These are phyloP conservation scores for Sesbania bispinosa DNA, from an alignment of 306 rosid genomes.

Conservation along the genomic window DNA sequence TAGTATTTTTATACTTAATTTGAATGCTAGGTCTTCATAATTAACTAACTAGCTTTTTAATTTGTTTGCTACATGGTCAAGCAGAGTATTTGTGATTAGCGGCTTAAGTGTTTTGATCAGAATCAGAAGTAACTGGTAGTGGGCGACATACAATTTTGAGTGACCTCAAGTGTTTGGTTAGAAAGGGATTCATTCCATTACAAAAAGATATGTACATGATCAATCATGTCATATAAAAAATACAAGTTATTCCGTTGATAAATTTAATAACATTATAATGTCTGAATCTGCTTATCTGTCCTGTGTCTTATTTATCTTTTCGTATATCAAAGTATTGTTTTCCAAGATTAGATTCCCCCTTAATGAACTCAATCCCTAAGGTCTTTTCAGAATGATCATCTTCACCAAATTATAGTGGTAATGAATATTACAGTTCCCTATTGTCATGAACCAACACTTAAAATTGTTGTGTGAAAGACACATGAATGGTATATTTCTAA, in stretches of 20 bases:
- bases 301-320: not conserved
- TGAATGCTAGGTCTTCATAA: no score
- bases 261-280: not conserved
- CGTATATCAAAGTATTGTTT: not conserved
- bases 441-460: no score
- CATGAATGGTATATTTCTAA: no score
- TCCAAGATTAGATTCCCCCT: slow-evolving; percentile 29
- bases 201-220: not conserved
- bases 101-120: slow-evolving; percentile 14
- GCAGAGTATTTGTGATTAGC: not conserved
- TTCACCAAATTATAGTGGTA: slow-evolving; percentile 20
- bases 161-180: not conserved
- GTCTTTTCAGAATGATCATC: slow-evolving; percentile 32
- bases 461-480: no score
- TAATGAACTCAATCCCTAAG: slow-evolving; percentile 33
- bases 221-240: slow-evolving; percentile 20
- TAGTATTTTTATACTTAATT: no score
- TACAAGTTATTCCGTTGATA: slow-evolving; percentile 15
- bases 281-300: slow-evolving; percentile 18
- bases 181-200: slow-evolving; percentile 15
- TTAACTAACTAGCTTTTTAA: no score
- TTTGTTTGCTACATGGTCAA: slow-evolving; percentile 9
- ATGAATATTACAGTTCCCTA: slow-evolving; percentile 33
- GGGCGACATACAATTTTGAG: slow-evolving; percentile 14
- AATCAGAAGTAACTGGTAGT: slow-evolving; percentile 17